Evolutionary conservation across 1,139 yeast genomes (phyloP).

Genomic region (Candida sp.): DNA sequence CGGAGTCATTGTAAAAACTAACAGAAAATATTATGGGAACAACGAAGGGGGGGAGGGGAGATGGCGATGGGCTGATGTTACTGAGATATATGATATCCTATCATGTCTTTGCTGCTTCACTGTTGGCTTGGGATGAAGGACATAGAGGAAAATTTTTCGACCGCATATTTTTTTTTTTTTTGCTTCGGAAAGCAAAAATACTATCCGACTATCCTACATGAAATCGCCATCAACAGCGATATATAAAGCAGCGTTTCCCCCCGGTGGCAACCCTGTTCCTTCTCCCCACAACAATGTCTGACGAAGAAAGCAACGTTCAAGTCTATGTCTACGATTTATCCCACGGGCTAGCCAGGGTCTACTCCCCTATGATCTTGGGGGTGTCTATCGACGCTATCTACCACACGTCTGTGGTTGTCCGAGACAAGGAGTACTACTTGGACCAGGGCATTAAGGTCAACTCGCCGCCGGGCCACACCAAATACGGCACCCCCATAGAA

Average conservation of each 20-base stretch:
- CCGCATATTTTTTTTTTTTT: background rate
- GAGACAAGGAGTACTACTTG: slow-evolving; percentile 58
- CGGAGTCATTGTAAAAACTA: slow-evolving; percentile 8
- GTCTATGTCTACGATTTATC: slow-evolving; percentile 72
- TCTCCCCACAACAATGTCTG: background rate
- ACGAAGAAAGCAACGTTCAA: slow-evolving; percentile 22
- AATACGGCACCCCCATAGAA: slow-evolving; percentile 62
- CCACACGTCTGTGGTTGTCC: slow-evolving; percentile 67
- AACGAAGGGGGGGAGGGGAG: background rate
- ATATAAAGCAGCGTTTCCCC: background rate
- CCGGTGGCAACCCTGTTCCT: background rate
- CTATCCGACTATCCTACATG: background rate
- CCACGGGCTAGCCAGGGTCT: slow-evolving; percentile 44
- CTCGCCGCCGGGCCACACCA: slow-evolving; percentile 53
- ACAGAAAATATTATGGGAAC: too few relatives aligned
- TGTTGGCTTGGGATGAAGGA: background rate
- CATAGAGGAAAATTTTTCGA: background rate
- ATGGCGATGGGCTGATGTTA: background rate
- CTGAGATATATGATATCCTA: background rate
- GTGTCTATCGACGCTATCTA: slow-evolving; percentile 61
- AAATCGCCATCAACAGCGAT: background rate
- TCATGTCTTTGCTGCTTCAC: background rate
- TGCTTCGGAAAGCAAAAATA: background rate
- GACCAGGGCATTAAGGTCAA: slow-evolving; percentile 61
- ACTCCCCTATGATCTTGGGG: slow-evolving; percentile 51